Evolutionary conservation across 2,329 filamentous ascomycete genomes (phyloP).

Genomic region (Coleophoma eucalyptorum): DNA sequence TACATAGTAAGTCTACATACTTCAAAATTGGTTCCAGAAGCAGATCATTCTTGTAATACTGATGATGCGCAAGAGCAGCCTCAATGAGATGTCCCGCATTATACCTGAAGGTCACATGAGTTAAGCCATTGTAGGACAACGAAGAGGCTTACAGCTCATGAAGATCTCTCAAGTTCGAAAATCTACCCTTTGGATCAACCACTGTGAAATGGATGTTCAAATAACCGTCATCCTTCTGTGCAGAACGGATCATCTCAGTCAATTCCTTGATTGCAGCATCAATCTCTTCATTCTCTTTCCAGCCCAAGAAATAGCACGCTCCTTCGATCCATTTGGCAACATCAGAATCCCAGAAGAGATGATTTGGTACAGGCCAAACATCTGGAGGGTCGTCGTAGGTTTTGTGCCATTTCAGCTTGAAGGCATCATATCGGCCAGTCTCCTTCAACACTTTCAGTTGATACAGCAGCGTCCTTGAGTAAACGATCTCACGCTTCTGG

Average conservation of each 20-base stretch:
- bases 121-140: slow-evolving; percentile 1
- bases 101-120: slow-evolving; percentile 32
- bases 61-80: slow-evolving; percentile 52
- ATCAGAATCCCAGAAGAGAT: slow-evolving; percentile 57
- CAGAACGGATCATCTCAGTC: slow-evolving; percentile 51
- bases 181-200: slow-evolving; percentile 50
- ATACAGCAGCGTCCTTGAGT: slow-evolving; percentile 41
- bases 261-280: slow-evolving; percentile 49
- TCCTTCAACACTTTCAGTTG: slow-evolving; percentile 49
- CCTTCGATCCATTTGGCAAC: slow-evolving; percentile 61
- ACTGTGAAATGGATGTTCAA: slow-evolving; percentile 61
- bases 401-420: slow-evolving; percentile 52
- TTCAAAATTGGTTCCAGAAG: slow-evolving; percentile 49
- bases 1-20: slow-evolving; percentile 48
- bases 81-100: slow-evolving; percentile 61
- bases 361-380: slow-evolving; percentile 53
- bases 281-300: slow-evolving; percentile 39
- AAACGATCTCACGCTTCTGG: slow-evolving; percentile 34
- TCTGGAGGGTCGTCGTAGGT: slow-evolving; percentile 44
- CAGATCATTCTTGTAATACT: slow-evolving; percentile 45
- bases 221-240: slow-evolving; percentile 58
- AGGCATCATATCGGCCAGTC: slow-evolving; percentile 54
- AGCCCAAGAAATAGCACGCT: slow-evolving; percentile 50
- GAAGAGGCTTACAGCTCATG: slow-evolving; percentile 49
- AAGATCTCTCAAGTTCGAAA: slow-evolving; percentile 56